Evolutionary conservation across 164 flowering plant genomes (phyloP).

Genomic region (Buxus sempervirens): DNA sequence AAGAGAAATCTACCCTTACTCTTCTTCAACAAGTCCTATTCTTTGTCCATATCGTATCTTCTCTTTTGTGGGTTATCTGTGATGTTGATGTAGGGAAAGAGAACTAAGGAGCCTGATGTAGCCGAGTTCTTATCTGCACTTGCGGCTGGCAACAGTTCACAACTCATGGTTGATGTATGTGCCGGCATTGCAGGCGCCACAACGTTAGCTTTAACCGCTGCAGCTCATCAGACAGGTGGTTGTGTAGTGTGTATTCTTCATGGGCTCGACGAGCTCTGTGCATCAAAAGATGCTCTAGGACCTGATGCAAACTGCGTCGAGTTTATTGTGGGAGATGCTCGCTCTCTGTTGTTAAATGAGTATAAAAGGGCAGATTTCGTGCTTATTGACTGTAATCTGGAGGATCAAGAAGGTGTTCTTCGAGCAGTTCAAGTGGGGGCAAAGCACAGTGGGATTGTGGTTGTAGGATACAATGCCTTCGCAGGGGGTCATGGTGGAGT

Average conservation of each 20-base stretch:
- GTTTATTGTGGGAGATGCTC: slow-evolving; percentile 60
- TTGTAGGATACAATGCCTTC: slow-evolving; percentile 71
- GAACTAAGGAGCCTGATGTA: slow-evolving; percentile 56
- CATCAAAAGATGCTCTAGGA: slow-evolving; percentile 37
- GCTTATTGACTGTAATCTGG: slow-evolving; percentile 62
- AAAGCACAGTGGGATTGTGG: slow-evolving; percentile 28
- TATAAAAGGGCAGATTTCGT: slow-evolving; percentile 60
- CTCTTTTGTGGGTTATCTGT: background rate
- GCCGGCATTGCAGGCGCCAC: slow-evolving; percentile 38
- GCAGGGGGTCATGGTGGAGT: slow-evolving; percentile 44
- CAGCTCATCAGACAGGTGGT: slow-evolving; percentile 76
- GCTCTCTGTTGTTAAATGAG: slow-evolving; percentile 29
- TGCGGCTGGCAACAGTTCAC: slow-evolving; percentile 78
- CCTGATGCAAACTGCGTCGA: slow-evolving; percentile 30
- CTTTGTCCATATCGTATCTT: background rate
- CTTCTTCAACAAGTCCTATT: background rate
- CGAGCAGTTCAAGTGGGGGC: slow-evolving; percentile 26
- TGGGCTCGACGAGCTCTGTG: slow-evolving; percentile 28
- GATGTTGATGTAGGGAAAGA: slow-evolving; percentile 46
- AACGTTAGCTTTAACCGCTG: slow-evolving; percentile 57
- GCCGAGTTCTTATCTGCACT: slow-evolving; percentile 77
- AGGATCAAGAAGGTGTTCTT: slow-evolving; percentile 42
- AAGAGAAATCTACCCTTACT: slow-evolving; percentile 15
- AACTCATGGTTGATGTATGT: slow-evolving; percentile 59
- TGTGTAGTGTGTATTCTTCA: slow-evolving; percentile 58